Conservation (phyloP, 768 basidiomycete species). For the Tricholoma hemisulphureum region DNA sequence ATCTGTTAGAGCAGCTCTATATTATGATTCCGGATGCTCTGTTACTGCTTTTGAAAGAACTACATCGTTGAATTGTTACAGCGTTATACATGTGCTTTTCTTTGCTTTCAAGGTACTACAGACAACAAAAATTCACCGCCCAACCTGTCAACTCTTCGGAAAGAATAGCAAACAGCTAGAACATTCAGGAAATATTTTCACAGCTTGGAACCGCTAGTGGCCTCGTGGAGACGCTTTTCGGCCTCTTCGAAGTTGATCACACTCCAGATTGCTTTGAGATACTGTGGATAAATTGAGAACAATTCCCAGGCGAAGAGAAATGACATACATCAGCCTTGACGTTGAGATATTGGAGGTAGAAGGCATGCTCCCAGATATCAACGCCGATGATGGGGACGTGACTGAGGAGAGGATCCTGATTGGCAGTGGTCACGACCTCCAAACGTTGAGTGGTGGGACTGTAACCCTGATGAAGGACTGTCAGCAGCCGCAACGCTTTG, state of each 20-base stretch:
- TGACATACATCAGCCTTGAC: conserved; percentile 85
- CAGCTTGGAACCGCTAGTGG: conserved; percentile 19
- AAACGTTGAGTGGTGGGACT: conserved; percentile 67
- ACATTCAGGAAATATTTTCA: conserved; percentile 3
- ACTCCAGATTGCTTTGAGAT: conserved; percentile 86
- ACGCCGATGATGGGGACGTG: conserved; percentile 86
- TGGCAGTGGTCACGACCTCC: conserved; percentile 87
- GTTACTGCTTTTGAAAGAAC: neutral
- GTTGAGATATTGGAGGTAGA: conserved; percentile 96
- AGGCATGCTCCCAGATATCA: conserved; percentile 95
- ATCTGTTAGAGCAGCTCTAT: too few species aligned
- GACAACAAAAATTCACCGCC: neutral
- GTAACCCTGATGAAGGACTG: conserved; percentile 50
- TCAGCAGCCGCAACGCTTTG: neutral
- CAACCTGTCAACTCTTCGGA: neutral
- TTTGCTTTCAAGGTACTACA: neutral
- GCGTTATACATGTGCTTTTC: neutral
- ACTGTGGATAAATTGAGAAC: conserved; percentile 40
- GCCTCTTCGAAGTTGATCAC: conserved; percentile 91
- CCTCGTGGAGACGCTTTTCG: conserved; percentile 46
- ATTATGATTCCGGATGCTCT: too few species aligned
- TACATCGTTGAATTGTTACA: neutral
- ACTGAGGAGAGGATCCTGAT: conserved; percentile 88
- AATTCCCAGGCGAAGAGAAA: neutral
- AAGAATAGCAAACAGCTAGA: neutral